phyloP scores from a whole-genome alignment of 2,329 filamentous ascomycete species.

The Bertia moriformis region DNA sequence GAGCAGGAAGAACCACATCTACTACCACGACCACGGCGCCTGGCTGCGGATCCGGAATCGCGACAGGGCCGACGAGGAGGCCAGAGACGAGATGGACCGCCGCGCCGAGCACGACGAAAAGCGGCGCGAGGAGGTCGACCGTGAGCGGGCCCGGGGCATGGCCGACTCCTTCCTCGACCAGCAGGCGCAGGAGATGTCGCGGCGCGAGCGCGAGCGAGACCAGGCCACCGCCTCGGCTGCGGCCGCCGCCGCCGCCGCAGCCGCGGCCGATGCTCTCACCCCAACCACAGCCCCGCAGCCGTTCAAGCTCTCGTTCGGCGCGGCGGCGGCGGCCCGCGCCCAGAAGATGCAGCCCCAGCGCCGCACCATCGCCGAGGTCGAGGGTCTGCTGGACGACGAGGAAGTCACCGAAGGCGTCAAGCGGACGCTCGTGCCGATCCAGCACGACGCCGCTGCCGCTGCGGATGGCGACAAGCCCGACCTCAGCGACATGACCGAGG shows the following conservation, averaged over 20 bases:
- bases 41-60: constrained; percentile 72
- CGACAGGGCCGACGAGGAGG: constrained; percentile 60
- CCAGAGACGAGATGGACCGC: constrained; percentile 71
- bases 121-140: constrained; percentile 52
- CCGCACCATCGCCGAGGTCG: constrained; percentile 82
- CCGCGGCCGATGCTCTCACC: constrained; percentile 18
- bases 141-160: constrained; percentile 68
- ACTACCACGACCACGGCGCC: constrained; percentile 72
- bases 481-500: constrained; percentile 42
- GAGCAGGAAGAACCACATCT: constrained; percentile 56
- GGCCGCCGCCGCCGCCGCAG: constrained; percentile 14
- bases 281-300: constrained; percentile 46
- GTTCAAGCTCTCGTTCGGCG: constrained; percentile 86
- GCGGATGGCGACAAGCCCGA: constrained; percentile 29
- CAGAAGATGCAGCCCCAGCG: constrained; percentile 41
- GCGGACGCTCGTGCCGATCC: constrained; percentile 40
- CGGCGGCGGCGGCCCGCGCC: constrained; percentile 56
- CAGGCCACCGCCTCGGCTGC: constrained; percentile 2
- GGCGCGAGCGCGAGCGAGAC: constrained; percentile 3
- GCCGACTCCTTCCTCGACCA: constrained; percentile 82
- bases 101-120: constrained; percentile 63
- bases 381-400: constrained; percentile 87
- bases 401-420: constrained; percentile 62
- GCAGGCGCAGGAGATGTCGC: constrained; percentile 59
- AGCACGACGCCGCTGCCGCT: constrained; percentile 12